Evolutionary conservation across 352 stramenopile species (phyloP).

Genomic region (Globisporangium parvum): DNA sequence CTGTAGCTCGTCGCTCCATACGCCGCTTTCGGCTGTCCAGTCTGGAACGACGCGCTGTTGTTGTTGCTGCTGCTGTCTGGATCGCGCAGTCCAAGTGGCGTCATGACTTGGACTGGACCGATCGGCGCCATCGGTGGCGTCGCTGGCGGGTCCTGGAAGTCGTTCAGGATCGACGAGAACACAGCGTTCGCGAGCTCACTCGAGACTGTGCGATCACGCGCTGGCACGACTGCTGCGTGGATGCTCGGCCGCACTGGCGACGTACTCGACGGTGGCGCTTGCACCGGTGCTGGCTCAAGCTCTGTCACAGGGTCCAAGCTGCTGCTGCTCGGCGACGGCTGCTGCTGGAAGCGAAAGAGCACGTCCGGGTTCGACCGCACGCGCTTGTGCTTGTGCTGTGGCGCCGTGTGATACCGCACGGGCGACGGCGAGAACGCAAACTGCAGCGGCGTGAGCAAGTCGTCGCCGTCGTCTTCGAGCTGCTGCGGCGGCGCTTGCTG

Average conservation of each 20-base stretch:
- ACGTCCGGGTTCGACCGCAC: constrained; percentile 56
- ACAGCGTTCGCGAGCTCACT: constrained; percentile 14
- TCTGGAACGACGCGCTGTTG: not conserved
- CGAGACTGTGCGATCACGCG: constrained; percentile 2
- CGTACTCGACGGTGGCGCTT: not conserved
- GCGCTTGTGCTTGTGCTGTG: constrained; percentile 58
- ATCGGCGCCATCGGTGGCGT: constrained; percentile 15
- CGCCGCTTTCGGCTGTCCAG: not conserved
- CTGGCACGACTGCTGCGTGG: constrained; percentile 1
- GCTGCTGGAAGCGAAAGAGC: constrained; percentile 26
- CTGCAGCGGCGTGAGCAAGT: constrained; percentile 35
- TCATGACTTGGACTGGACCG: constrained; percentile 22
- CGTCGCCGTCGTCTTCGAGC: constrained; percentile 9
- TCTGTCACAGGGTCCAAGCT: constrained; percentile 2
- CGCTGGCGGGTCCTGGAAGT: constrained; percentile 15
- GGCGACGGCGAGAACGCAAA: constrained; percentile 8
- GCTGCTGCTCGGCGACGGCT: not conserved
- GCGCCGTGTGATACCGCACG: constrained; percentile 28
- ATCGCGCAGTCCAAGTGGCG: constrained; percentile 10
- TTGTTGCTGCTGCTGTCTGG: too few relatives aligned
- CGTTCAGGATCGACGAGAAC: constrained; percentile 20
- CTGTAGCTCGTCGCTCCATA: not conserved
- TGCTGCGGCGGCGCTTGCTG: not conserved
- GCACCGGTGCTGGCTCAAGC: not conserved
- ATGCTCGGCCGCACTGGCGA: not conserved